Evolutionary conservation across 805 yeast genomes (phyloP).

Genomic region (Cyberlindnera japonica): DNA sequence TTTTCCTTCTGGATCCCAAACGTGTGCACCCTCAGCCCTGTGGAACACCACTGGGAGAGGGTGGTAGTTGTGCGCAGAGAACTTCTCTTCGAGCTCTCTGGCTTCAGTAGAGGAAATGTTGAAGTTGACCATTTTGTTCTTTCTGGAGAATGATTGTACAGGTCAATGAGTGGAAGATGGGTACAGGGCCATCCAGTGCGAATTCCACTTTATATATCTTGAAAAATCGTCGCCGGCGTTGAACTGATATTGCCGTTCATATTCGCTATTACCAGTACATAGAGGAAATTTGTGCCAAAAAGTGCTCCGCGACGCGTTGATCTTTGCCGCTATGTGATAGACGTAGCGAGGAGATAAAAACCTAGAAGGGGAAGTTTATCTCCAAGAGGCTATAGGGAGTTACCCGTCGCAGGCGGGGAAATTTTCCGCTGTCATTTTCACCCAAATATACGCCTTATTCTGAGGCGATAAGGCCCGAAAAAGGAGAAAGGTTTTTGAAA

Average conservation of each 20-base stretch:
- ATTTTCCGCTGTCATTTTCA: no score
- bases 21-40: constrained; percentile 84
- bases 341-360: constrained; percentile 23
- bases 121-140: constrained; percentile 27
- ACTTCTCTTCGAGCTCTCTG: constrained; percentile 62
- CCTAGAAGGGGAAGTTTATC: no score
- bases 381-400: background rate
- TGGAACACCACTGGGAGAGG: constrained; percentile 93
- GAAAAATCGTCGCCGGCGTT: background rate
- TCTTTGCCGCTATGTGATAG: constrained; percentile 25
- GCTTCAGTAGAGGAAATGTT: constrained; percentile 64
- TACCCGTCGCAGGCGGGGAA: constrained; percentile 1
- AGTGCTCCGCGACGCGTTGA: constrained; percentile 7
- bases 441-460: no score
- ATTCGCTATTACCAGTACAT: constrained; percentile 27
- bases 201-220: constrained; percentile 1
- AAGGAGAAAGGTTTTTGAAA: background rate
- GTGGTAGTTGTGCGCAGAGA: constrained; percentile 96
- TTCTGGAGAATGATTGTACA: background rate
- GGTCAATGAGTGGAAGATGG: background rate
- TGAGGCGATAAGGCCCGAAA: background rate
- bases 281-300: constrained; percentile 17
- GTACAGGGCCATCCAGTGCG: background rate
- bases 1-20: constrained; percentile 97
- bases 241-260: constrained; percentile 9